A percentile compares a stretch with the other conserved stretches of the same genome.
phyloP scores from a whole-genome alignment of 139 green algal species.

The Asterochloris sp. region DNA sequence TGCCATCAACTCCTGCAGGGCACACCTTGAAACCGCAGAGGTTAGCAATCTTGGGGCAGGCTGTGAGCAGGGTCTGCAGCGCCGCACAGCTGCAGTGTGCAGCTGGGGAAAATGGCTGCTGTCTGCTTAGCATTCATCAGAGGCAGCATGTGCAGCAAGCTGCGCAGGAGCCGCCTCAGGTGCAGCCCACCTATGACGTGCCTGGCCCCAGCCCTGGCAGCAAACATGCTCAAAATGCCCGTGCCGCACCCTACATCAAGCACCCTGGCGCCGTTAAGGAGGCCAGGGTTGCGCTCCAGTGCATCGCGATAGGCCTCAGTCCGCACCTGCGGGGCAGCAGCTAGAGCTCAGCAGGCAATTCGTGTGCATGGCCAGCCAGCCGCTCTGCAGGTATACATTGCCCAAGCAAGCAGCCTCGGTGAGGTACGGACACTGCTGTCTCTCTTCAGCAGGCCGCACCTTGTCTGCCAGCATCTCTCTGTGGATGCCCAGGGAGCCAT shows the following conservation, averaged over 20 bases:
- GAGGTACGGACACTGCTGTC: not conserved
- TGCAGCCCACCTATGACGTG: constrained; percentile 56
- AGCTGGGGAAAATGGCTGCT: not conserved
- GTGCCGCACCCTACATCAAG: constrained; percentile 95
- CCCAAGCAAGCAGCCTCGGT: too few species aligned
- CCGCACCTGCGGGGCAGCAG: constrained; percentile 45
- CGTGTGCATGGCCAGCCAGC: not conserved
- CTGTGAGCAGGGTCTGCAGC: not conserved
- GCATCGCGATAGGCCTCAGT: constrained; percentile 80
- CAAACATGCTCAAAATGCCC: constrained; percentile 93
- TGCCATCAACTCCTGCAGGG: constrained; percentile 44
- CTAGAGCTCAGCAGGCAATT: not conserved
- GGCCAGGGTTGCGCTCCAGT: constrained; percentile 69
- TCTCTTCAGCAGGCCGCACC: constrained; percentile 26
- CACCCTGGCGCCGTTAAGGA: constrained; percentile 68
- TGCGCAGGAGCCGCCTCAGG: not conserved
- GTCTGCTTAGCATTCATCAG: not conserved
- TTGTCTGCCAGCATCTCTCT: constrained; percentile 85
- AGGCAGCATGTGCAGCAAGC: not conserved
- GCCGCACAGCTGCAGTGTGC: not conserved
- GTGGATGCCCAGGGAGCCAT: constrained; percentile 89
- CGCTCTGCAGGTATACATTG: not conserved
- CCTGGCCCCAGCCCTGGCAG: constrained; percentile 68
- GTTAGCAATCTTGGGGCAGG: not conserved
- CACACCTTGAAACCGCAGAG: not conserved